Evolutionary conservation across 208 protist genomes (phyloP), one percentile per base, ranked within the genome.

Genomic region (Spongospora subterranea): DNA sequence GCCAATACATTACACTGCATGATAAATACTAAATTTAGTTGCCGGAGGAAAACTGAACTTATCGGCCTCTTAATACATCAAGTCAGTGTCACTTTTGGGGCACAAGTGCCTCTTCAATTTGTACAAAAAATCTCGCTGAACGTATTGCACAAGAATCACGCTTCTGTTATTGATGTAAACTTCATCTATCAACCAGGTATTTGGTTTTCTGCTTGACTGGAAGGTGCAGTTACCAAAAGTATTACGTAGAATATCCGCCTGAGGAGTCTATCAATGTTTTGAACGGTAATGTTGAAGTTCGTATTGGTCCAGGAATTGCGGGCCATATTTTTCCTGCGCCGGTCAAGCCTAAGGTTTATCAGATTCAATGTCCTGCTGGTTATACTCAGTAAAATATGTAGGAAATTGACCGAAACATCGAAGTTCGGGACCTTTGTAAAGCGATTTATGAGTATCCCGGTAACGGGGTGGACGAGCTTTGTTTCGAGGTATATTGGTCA

Each of bases 391-490:
- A 20, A 35, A 35, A 35, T 43, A 13, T n/a, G 71, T 35, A 82
- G 71, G 71, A 82, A 43, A 6, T 82, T n/a, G 71, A 82, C 71
- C 6, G 71, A 43, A 39, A 6, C 11, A 43, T 82, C 6, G 35
- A 6, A 43, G 71, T 82, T 13, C 6, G 71, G 13, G 71, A 82
- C n/a, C 35, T 6, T 20, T 20, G 6, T 43, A 6, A 82, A n/a
- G 71, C 71, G 13, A 6, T 82, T 43, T 82, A 82, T 43, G 71
- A 82, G 6, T 82, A 82, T 43, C 11, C n/a, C n/a, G 71, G 71
- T 43, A 82, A 82, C 71, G 71, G 71, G 17, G n/a, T 82, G 17
- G 71, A 82, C n/a, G 71, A 82, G 71, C 71, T 82, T n/a, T 40
- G 17, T 6, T 45, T 82, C 71, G 24, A 60, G 24, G 50, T 60